Base-by-base conservation (phyloP, 1,284 basidiomycete species). In the Pulveroboletus sp. region DNA sequence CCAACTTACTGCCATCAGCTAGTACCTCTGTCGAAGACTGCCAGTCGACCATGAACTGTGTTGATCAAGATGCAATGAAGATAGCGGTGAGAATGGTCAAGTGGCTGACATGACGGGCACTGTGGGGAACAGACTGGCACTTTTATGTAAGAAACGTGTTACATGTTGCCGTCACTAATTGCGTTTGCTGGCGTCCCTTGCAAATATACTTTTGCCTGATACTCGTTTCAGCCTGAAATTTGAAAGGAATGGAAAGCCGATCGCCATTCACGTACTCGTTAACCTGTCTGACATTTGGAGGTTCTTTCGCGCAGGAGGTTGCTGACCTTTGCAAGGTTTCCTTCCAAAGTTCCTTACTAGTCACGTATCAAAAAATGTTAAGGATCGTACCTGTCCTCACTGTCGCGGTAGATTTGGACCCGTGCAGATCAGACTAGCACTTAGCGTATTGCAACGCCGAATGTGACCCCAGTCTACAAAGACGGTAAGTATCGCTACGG, bases 31-130 rank as follows among this genome's bases (percentile, higher is more conserved):
- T 70, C 36, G 71, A 63, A 11, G 85, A 87, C 49, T 74, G 72
- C 86, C 86, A 87, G 69, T 85, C 73, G 57, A 78, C 77, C 85
- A 86, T 86, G 17, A 17, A 24, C 11, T 39, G 22, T 33, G 48
- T 33, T 46, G 43, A 50, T 55, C 53, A 54, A 26, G 44, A 54
- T 18, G 33, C 3, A 20, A 40, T 33, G 51, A 35, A 18, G 52
- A 54, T 18, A 39, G 43, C 24, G 24, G 43, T 6, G 40, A 31
- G 24, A 43, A 44, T 4, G 38, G 43, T 20, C 29, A 24, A 40
- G 44, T 20, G 42, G 38, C 18, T 9, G 43, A 42, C 45, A 22
- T 24, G 46, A 20, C 24, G 50, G 38, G 29, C 14, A 2, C 35
- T 26, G 18, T 35, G 15, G 36, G 12, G 22, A 18, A 25, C 43